Base-by-base conservation (phyloP, 306 rosid genomes). In the Castanea crenata region DNA sequence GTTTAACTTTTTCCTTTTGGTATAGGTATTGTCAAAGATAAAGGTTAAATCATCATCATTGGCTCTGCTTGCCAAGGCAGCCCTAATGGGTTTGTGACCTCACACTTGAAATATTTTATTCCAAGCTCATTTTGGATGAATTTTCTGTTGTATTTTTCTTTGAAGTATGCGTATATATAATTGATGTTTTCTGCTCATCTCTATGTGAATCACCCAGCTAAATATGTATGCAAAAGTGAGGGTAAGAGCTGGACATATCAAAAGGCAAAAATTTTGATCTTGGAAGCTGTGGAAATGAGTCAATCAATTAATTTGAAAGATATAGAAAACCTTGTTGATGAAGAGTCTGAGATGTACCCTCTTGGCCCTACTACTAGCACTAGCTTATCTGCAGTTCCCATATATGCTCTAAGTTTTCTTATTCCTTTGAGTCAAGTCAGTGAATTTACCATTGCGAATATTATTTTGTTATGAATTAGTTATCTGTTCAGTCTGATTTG, bases 351-450 rank as follows among this genome's bases (percentile, higher is more conserved):
- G 87, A 74, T 80, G 20, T 95, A 95, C 74, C 97, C 99, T 85
- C 98, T 95, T 79, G 97, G 99, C 88, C 94, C 96, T 80, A 84
- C 93, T 5, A 91, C n/a, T 95, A 74, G 99, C 97, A 67, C 86
- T 92, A 80, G 86, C 97, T 20, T 91, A 92, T 85, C 81, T 84
- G 72, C 95, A 44, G 94, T 95, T n/a, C n/a, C n/a, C n/a, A n/a
- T n/a, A n/a, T n/a, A n/a, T n/a, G n/a, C n/a, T n/a, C n/a, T n/a
- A n/a, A n/a, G n/a, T n/a, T n/a, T n/a, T n/a, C n/a, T n/a, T n/a
- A n/a, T n/a, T n/a, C n/a, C n/a, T n/a, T n/a, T n/a, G n/a, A n/a
- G n/a, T n/a, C n/a, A n/a, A n/a, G n/a, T n/a, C n/a, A n/a, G n/a
- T n/a, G n/a, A n/a, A n/a, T n/a, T n/a, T n/a, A n/a, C n/a, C n/a